A percentile compares a stretch with the other conserved stretches of the same genome.
phyloP scores from a whole-genome alignment of 768 basidiomycete genomes.

The Pleurotus citrinopileatus region DNA sequence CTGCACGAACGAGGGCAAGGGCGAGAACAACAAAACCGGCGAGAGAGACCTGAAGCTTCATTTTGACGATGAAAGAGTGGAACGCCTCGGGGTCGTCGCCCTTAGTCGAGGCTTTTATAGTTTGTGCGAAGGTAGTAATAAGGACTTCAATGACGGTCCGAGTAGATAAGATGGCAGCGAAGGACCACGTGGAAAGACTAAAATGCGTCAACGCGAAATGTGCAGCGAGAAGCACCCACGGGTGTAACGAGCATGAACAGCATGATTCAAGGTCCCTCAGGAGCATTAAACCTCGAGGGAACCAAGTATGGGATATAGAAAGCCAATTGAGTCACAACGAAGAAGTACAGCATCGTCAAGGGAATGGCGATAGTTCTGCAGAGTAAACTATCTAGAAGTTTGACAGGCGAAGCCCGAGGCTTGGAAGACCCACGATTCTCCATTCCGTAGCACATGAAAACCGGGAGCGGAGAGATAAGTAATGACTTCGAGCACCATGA shows the following conservation, averaged over 20 bases:
- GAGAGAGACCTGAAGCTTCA: constrained; percentile 17
- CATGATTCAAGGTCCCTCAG: not conserved
- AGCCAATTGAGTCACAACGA: not conserved
- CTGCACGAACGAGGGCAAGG: constrained; percentile 23
- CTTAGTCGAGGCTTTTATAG: too few relatives aligned
- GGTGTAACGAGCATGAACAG: too few relatives aligned
- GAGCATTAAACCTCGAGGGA: not conserved
- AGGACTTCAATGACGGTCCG: not conserved
- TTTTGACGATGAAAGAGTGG: constrained; percentile 11
- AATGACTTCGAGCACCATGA: not conserved
- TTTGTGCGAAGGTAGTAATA: not conserved
- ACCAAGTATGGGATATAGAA: not conserved
- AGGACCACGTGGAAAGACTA: not conserved
- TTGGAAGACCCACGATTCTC: not conserved
- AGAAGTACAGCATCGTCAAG: not conserved
- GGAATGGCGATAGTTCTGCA: not conserved
- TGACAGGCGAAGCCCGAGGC: not conserved
- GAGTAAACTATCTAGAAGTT: too few relatives aligned
- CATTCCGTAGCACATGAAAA: not conserved
- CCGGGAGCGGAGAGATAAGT: not conserved
- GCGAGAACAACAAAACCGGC: constrained; percentile 18
- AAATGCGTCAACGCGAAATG: too few relatives aligned
- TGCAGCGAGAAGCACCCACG: too few relatives aligned
- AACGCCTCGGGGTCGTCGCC: not conserved
- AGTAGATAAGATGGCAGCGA: constrained; percentile 1